Base-by-base conservation (phyloP, 305 asterid species). In the Euphrasia arctica region DNA sequence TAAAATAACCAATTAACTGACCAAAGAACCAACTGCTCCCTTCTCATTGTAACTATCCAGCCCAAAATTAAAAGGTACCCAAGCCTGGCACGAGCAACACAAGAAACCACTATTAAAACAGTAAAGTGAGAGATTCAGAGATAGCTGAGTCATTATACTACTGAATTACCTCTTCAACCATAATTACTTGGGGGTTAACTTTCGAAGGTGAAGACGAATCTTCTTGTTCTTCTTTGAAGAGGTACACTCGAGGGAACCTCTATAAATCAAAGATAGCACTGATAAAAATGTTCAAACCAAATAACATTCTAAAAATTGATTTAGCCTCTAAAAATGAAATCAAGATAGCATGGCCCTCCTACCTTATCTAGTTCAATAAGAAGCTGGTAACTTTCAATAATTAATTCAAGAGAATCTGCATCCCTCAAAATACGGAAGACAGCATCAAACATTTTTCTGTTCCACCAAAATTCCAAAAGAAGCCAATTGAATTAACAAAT, bases 331-430 rank as follows among this genome's bases (percentile, higher is more conserved):
- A 41, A 42, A 3, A 57, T 3, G 64, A 71, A 54, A 54, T 3
- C 29, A n/a, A 48, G 63, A 54, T 7, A 27, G 43, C 5, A 56
- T 25, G 15, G 41, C 4, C 11, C 60, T 63, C 63, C 66, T 71
- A 89, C 97, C 97, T 85, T 87, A 65, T 85, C 83, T 65, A 87
- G 73, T 61, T 85, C 96, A 52, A 66, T 54, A 25, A 92, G 88
- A 63, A 92, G 95, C 70, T 87, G 88, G 74, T 82, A 85, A 78
- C 96, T 92, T 71, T 72, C 89, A 65, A 83, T 68, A 39, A 83
- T 66, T 70, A 92, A 68, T 57, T 83, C 95, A 60, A 87, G 79
- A 11, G 97, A 84, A 65, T 79, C 84, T 31, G 77, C 97, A 64
- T 85, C 93, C 79, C 70, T 80, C 68, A 92, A 71, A 50, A 89